Evolutionary conservation across 1,284 basidiomycete species (phyloP).

Genomic region (Irpex sp.): DNA sequence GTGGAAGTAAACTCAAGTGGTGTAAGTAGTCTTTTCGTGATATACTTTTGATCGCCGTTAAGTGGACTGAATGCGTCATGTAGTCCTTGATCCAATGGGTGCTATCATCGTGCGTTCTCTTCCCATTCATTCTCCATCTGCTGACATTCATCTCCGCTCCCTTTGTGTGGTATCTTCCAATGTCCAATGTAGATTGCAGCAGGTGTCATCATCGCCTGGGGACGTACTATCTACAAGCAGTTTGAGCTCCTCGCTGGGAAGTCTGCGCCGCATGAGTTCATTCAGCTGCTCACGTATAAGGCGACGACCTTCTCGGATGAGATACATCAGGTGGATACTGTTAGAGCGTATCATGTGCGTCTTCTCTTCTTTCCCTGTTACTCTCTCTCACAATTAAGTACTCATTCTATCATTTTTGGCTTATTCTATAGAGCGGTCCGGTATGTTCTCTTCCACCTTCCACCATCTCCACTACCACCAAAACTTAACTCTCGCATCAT

Average conservation of each 20-base stretch:
- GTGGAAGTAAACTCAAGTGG: constrained; percentile 84
- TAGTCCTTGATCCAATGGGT: constrained; percentile 79
- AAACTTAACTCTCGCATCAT: not conserved
- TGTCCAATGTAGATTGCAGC: constrained; percentile 56
- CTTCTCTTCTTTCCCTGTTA: not conserved
- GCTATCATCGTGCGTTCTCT: constrained; percentile 61
- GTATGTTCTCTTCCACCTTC: constrained; percentile 33
- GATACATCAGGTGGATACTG: constrained; percentile 86
- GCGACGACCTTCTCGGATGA: constrained; percentile 84
- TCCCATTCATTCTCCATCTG: not conserved
- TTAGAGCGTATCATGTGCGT: constrained; percentile 82
- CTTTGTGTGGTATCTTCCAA: not conserved
- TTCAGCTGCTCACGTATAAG: constrained; percentile 92
- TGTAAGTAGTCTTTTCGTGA: constrained; percentile 45
- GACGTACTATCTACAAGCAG: constrained; percentile 70
- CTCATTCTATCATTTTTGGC: not conserved
- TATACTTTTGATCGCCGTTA: not conserved
- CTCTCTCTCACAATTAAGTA: not conserved
- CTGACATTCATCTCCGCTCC: constrained; percentile 1
- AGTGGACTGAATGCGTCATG: not conserved
- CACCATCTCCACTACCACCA: not conserved
- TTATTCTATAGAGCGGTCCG: constrained; percentile 56
- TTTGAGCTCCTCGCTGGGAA: constrained; percentile 90
- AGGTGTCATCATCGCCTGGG: constrained; percentile 83
- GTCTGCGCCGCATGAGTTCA: constrained; percentile 87